Conservation (phyloP, 2,329 filamentous ascomycete species). For the Mycocentrospora acerina region DNA sequence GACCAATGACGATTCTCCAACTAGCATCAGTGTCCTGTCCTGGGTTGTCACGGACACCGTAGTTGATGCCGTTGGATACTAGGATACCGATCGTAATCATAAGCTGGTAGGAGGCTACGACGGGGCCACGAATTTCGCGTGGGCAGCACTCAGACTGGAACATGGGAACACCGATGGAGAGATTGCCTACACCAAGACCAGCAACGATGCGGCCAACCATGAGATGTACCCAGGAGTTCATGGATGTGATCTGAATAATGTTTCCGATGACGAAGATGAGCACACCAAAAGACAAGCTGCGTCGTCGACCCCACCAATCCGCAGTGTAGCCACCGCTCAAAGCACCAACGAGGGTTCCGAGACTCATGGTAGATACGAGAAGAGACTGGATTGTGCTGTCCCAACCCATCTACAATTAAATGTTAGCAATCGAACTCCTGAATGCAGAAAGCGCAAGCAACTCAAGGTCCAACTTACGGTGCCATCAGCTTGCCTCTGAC, state of each 20-base stretch:
- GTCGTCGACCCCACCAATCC: conserved; percentile 53
- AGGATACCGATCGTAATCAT: conserved; percentile 49
- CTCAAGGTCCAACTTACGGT: conserved; percentile 3
- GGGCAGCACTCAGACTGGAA: conserved; percentile 67
- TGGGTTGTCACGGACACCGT: conserved; percentile 46
- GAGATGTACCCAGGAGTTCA: conserved; percentile 45
- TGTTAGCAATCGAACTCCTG: no score
- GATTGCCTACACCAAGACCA: conserved; percentile 47
- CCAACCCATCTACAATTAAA: conserved; percentile 25
- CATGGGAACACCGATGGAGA: conserved; percentile 63
- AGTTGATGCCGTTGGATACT: conserved; percentile 35
- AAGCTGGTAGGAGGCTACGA: conserved; percentile 56
- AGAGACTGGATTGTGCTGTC: conserved; percentile 50
- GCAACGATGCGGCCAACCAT: conserved; percentile 51
- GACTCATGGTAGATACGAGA: conserved; percentile 35
- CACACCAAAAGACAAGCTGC: conserved; percentile 53
- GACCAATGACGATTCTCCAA: conserved; percentile 38
- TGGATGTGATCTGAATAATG: conserved; percentile 47
- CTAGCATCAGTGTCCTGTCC: conserved; percentile 39
- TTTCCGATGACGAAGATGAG: conserved; percentile 46
- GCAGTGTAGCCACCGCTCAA: conserved; percentile 51
- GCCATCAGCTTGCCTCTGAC: conserved; percentile 47
- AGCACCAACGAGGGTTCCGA: conserved; percentile 47
- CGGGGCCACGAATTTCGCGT: conserved; percentile 62
- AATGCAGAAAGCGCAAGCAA: no score